phyloP scores from a whole-genome alignment of 495 filamentous ascomycete genomes.

The Hypoxylon fuscum region DNA sequence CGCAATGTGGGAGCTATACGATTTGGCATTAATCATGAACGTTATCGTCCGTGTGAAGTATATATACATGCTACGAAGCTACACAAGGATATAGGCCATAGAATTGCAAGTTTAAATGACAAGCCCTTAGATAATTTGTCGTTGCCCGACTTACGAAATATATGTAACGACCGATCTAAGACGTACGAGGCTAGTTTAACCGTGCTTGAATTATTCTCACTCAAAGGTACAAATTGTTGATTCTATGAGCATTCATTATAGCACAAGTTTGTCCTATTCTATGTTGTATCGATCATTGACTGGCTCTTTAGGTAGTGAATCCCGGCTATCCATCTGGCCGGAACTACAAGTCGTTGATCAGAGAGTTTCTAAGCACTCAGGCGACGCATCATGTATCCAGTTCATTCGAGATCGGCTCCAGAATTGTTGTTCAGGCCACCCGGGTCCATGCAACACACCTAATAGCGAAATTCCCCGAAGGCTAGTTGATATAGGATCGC shows the following conservation, averaged over 20 bases:
- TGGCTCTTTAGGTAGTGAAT: not conserved
- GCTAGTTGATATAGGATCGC: not conserved
- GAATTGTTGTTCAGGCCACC: not conserved
- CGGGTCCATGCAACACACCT: not conserved
- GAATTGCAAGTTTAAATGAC: too few relatives aligned
- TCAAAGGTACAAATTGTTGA: too few relatives aligned
- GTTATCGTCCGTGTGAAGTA: not conserved
- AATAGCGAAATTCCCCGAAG: not conserved
- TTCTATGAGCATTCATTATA: too few relatives aligned
- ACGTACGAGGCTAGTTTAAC: too few relatives aligned
- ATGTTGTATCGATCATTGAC: not conserved
- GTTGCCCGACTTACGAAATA: too few relatives aligned
- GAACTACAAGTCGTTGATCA: not conserved
- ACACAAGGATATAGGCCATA: too few relatives aligned
- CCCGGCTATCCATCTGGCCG: not conserved
- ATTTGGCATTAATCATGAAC: not conserved
- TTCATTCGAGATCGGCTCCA: not conserved
- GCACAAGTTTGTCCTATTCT: not conserved
- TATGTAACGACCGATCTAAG: too few relatives aligned
- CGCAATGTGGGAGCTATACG: not conserved
- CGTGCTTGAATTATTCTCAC: too few relatives aligned
- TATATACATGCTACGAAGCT: not conserved
- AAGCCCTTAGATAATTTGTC: too few relatives aligned
- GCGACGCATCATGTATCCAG: not conserved
- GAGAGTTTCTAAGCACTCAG: not conserved